Conservation (phyloP, 129 eudicot species). For the Calendula officinalis region DNA sequence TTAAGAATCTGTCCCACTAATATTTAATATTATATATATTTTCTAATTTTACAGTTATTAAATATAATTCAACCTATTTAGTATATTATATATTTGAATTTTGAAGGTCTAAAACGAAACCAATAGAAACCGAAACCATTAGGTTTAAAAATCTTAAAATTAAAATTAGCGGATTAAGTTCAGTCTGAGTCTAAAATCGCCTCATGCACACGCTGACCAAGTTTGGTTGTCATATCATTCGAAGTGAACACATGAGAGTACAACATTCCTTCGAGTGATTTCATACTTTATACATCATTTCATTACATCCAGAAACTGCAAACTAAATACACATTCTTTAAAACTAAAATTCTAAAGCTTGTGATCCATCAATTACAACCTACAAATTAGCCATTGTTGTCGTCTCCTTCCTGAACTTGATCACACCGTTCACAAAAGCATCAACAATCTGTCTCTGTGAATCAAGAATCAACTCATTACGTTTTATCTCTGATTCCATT, state of each 20-base stretch:
- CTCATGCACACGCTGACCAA: too few relatives aligned
- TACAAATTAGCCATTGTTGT: conserved; percentile 17
- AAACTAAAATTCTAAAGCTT: conserved; percentile 2
- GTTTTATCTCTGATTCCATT: conserved; percentile 80
- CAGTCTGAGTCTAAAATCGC: too few relatives aligned
- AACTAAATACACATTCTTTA: conserved; percentile 16
- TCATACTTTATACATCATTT: conserved; percentile 30
- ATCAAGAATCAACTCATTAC: conserved; percentile 61
- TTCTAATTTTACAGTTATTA: too few relatives aligned
- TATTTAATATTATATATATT: too few relatives aligned
- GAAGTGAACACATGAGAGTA: not conserved
- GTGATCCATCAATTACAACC: conserved; percentile 3
- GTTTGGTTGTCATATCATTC: too few relatives aligned
- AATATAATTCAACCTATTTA: too few relatives aligned
- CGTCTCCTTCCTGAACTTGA: conserved; percentile 39
- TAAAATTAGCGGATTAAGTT: too few relatives aligned
- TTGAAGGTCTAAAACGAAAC: too few relatives aligned
- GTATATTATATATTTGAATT: too few relatives aligned
- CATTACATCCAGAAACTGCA: not conserved
- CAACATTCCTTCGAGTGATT: not conserved
- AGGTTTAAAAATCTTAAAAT: too few relatives aligned
- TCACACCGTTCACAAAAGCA: conserved; percentile 64
- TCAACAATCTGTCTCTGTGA: conserved; percentile 75
- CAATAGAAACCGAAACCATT: too few relatives aligned
- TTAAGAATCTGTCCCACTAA: too few relatives aligned